Base-by-base conservation (phyloP, 2,329 filamentous ascomycete species). In the Thermochaetoides dissita region DNA sequence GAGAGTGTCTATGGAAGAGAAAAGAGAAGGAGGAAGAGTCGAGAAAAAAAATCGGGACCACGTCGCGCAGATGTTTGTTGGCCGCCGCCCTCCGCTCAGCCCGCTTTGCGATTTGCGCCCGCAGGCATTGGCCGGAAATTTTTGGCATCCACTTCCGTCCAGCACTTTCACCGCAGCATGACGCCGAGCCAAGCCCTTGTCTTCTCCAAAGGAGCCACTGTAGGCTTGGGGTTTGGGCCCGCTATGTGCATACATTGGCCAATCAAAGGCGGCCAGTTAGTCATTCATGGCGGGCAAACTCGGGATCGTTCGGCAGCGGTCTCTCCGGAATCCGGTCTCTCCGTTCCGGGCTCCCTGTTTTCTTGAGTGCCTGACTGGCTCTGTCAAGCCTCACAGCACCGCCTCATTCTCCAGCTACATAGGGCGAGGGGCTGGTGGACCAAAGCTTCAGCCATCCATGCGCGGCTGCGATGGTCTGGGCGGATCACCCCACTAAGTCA, bases 281-380 rank as follows among this genome's bases (percentile, higher is more conserved):
- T 54, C 48, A 54, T 41, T 45, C 37, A 9, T 12, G 10, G 37
- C 49, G 51, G 51, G 47, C 44, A 44, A 49, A 49, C 30, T 51
- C 52, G 52, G 52, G 52, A 55, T 43, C 49, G 42, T 45, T 42
- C 45, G 39, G 38, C 38, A 40, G 37, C 29, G 34, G 28, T 38
- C 45, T 36, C 40, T 31, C 11, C 3, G 9, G 8, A 8, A 39
- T 36, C 10, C 37, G 34, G 17, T 24, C 17, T 24, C 17, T 24
- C 17, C 17, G 17, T 24, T 24, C 17, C 17, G 5, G 17, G 17
- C 3, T 24, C 5, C 17, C 17, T 5, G 17, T 24, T 3, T 24
- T 24, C 17, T 24, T 24, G 17, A 24, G 3, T 5, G 17, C 17
- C 17, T 24, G 17, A 5, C 17, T 24, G 17, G 17, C 17, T 24